Evolutionary conservation across 768 basidiomycete genomes (phyloP), one percentile per base, ranked within the genome.

Genomic region (Postia placenta): DNA sequence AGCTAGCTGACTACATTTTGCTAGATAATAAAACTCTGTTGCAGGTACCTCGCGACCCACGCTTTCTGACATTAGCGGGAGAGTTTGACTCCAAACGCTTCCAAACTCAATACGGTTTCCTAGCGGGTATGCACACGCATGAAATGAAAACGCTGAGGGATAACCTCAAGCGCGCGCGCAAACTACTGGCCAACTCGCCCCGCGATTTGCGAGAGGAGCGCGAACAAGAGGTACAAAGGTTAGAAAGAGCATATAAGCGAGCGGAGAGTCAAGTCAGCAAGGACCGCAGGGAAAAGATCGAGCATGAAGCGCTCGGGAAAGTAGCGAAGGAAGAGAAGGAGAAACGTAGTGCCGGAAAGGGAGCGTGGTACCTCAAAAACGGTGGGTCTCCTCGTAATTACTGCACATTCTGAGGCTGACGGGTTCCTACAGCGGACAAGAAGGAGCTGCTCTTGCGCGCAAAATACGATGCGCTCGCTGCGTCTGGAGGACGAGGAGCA

Each of bases 31-130:
- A 27, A 12, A 45, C 23, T 41, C 12, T 41, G 11, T 15, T 20
- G 25, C 55, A 94, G 92, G 79, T 83, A 66, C 64, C 82, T 12
- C 80, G 92, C 25, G 93, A 97, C 67, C 93, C 94, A 1, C 80
- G 93, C 41, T 97, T 97, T 67, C 70, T 86, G 23, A 74, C 81
- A 23, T 67, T 86, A 7, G 73, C 85, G 12, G 92, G 92, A 12
- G 72, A 79, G 52, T 81, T 85, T 56, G 79, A 83, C 14, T 58
- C 74, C 0, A 67, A 80, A 40, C 79, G 79, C 27, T 93, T 90
- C 63, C 77, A 73, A 17, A 62, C 77, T 39, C 79, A 82, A 26
- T 96, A 95, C 56, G 70, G 69, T 1, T 96, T 97, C 64, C 72
- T 97, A 24, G 68, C 80, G 2, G 76, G 77, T 3, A 62, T 86